Percentiles rank a stretch among this genome's conserved stretches.
Evolutionary conservation across 2,329 filamentous ascomycete species (phyloP).

Genomic region (Fusarium denticulatum): DNA sequence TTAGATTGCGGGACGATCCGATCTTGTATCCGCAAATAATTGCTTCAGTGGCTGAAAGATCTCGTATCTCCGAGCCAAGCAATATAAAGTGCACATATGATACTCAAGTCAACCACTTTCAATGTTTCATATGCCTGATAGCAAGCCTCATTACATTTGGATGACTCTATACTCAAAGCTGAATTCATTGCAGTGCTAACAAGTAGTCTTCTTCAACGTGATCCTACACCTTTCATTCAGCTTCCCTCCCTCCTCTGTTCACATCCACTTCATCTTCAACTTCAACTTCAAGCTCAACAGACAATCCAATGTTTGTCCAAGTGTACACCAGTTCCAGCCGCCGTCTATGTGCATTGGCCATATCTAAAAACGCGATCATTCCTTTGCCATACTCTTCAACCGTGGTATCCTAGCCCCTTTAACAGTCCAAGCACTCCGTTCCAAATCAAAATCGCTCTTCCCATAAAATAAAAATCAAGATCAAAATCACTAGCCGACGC

Average conservation of each 20-base stretch:
- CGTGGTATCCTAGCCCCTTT: conserved; percentile 13
- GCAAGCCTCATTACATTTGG: conserved; percentile 12
- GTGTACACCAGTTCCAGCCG: conserved; percentile 24
- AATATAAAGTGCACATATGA: neutral
- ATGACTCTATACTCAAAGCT: conserved; percentile 13
- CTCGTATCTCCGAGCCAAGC: neutral
- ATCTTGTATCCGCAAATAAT: neutral
- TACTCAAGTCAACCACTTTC: neutral
- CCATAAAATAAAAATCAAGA: conserved; percentile 37
- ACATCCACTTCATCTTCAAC: neutral
- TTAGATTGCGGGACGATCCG: neutral
- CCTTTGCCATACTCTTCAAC: conserved; percentile 19
- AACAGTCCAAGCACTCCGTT: conserved; percentile 25
- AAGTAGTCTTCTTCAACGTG: neutral
- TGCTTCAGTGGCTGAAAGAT: neutral
- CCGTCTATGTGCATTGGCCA: conserved; percentile 31
- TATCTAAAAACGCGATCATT: conserved; percentile 29
- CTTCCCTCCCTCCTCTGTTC: neutral
- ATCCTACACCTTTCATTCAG: conserved; percentile 13
- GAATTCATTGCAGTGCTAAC: conserved; percentile 2
- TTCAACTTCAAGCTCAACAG: neutral
- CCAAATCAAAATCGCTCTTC: conserved; percentile 38
- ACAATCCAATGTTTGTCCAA: conserved; percentile 13
- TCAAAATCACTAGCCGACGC: conserved; percentile 39
- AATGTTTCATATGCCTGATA: neutral